Evolutionary conservation across 2,329 filamentous ascomycete species (phyloP), one percentile per base, ranked within the genome.

Genomic region (Pestalotiopsis sp.): DNA sequence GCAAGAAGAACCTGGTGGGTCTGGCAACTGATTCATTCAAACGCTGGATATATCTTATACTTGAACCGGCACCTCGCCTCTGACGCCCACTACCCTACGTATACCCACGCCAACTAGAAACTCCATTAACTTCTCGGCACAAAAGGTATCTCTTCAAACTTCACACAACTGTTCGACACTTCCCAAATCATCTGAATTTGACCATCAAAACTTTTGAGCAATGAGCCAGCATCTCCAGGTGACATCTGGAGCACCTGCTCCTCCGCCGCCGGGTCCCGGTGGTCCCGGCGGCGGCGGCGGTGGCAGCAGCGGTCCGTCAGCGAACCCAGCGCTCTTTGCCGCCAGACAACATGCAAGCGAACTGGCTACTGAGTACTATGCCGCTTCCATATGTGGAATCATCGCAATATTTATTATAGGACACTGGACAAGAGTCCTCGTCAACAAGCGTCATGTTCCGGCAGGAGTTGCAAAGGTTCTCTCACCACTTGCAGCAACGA

Each of bases 391-490:
- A 7, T 68, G 60, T 31, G 67, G 67, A 11, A 12, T 72, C 62
- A 70, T 72, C 6, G 59, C 60, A 2, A 45, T 72, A 4, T 72
- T 72, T 56, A 62, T 69, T 39, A 57, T 72, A 13, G 31, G 52
- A 13, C 70, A 72, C 52, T 72, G 71, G 70, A 66, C 49, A 57
- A 61, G 63, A 45, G 17, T 59, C 25, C 56, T 70, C 41, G 23
- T 63, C 41, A 68, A 23, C 36, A 67, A 61, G 14, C 52, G 63
- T 45, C 59, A 27, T 39, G 7, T 66, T 11, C 56, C 64, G 20
- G 39, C 13, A 41, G 39, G 13, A 57, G 60, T 66, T 23, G 7
- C 65, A 27, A 69, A 63, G 2, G 39, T 68, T 14, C 27, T 71
- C n/a, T 61, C 68, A 39, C 71, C 69, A 14, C 67, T 70, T 39